Evolutionary conservation across 129 eudicot species (phyloP), one percentile per base, ranked within the genome.

Genomic region (Logfia minima): DNA sequence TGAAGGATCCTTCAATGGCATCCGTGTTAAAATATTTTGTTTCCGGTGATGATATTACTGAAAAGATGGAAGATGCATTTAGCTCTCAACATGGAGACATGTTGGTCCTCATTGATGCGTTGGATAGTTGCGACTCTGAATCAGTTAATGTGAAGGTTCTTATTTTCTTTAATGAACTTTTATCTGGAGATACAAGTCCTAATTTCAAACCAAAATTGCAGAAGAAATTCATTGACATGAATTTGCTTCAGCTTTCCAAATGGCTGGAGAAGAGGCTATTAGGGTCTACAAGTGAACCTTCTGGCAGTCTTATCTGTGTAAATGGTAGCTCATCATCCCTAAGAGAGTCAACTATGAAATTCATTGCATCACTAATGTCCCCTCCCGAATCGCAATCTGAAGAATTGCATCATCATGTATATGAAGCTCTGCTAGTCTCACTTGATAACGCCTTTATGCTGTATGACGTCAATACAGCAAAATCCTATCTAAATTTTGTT

Each of bases 211-310:
- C 45, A 45, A 83, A 84, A 65, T 59, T 91, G 67, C 97, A 85
- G 80, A 74, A 83, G 88, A 94, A 90, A 70, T 89, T 94, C 65
- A 82, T 85, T 29, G 67, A 72, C 82, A 89, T 87, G 93, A 90
- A 91, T 87, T 74, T 84, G 80, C 69, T 29, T 75, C 83, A 63
- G 67, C 90, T 94, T 32, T 86, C 94, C n/a, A 89, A 86, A 83
- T 94, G 99, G 97, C 79, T 94, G 70, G 99, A 89, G 83, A 85
- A 68, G 77, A 87, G 99, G 86, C 83, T 94, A 16, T 74, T 94
- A 70, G 93, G 97, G 81, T 84, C 84, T 61, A 71, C 64, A 18
- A 34, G 29, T 26, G 92, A 93, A 74, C 78, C 86, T 39, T 73
- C 89, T 2, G 76, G 67, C 45, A 86, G 82, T 41, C 65, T 59